phyloP scores from a whole-genome alignment of 2,329 filamentous ascomycete genomes.

The Cercospora nicotianae region DNA sequence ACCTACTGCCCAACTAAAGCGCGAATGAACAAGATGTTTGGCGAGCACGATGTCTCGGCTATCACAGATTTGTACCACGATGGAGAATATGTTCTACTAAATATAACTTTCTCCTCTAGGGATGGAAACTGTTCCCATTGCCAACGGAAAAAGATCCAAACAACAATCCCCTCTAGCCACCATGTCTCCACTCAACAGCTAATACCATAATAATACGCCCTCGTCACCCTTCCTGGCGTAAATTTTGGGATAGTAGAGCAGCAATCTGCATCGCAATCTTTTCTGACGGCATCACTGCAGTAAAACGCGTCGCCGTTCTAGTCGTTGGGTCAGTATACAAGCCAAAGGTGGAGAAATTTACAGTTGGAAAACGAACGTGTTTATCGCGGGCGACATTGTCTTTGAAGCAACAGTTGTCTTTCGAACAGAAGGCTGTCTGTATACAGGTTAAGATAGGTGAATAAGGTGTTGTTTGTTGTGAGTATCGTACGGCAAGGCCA shows the following conservation, averaged over 20 bases:
- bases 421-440: neutral
- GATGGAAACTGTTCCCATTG: no score
- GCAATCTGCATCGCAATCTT: neutral
- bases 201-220: neutral
- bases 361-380: neutral
- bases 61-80: no score
- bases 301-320: neutral
- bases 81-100: no score
- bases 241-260: neutral
- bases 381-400: neutral
- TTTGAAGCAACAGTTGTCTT: neutral
- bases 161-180: no score
- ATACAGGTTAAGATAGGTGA: neutral
- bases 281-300: neutral
- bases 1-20: no score
- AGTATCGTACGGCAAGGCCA: neutral
- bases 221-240: neutral
- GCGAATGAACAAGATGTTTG: no score
- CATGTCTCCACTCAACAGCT: neutral
- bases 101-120: no score
- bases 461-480: neutral
- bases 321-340: neutral
- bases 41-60: no score
- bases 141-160: no score
- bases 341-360: no score